These are phyloP conservation scores for Arabidopsis arenosa DNA, from an alignment of 345 rosid genomes.

Conservation along the genomic window DNA sequence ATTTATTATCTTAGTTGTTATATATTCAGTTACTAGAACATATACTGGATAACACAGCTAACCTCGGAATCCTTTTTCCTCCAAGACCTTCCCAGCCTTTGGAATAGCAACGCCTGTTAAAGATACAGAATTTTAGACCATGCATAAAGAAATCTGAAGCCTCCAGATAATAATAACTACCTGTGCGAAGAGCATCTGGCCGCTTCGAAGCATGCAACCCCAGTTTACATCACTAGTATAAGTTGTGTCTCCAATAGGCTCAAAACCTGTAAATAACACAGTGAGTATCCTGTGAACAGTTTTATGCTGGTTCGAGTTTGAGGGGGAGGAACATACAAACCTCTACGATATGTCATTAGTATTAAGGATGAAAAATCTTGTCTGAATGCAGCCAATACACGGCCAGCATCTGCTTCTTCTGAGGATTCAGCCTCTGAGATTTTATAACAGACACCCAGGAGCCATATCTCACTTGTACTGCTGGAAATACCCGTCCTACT, in stretches of 20 bases:
- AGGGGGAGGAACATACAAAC: constrained; percentile 45
- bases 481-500: constrained; percentile 67
- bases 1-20: constrained; percentile 35
- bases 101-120: constrained; percentile 81
- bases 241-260: constrained; percentile 68
- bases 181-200: constrained; percentile 99
- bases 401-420: constrained; percentile 49
- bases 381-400: constrained; percentile 59
- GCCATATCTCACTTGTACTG: constrained; percentile 82
- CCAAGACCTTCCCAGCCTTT: constrained; percentile 85
- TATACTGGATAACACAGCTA: background rate
- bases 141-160: background rate
- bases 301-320: constrained; percentile 19
- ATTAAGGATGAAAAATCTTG: constrained; percentile 79
- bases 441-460: constrained; percentile 75
- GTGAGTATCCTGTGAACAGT: constrained; percentile 27
- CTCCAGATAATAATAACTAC: constrained; percentile 39
- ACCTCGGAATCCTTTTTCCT: constrained; percentile 70
- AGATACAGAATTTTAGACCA: constrained; percentile 19
- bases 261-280: constrained; percentile 67
- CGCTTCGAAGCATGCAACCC: constrained; percentile 99
- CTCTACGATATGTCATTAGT: constrained; percentile 84
- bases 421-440: constrained; percentile 56
- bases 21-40: constrained; percentile 48
- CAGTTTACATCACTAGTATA: constrained; percentile 78